Conservation (phyloP, 306 rosid species). For the Cucurbita argyrosperma region DNA sequence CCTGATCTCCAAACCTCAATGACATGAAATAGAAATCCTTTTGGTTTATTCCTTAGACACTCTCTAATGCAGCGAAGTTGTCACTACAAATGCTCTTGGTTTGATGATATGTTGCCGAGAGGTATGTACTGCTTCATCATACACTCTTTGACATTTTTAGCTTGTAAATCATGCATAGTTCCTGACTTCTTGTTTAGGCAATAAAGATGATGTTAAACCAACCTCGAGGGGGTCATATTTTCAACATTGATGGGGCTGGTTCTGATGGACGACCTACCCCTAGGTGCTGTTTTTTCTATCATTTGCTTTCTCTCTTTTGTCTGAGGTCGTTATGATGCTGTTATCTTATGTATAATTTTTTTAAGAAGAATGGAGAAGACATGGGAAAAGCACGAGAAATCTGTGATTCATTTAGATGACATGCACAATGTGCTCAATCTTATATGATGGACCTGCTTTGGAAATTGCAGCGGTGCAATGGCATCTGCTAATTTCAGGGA, state of each 20-base stretch:
- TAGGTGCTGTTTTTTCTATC: constrained; percentile 33
- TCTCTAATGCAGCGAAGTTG: constrained; percentile 68
- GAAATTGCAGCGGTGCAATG: background rate
- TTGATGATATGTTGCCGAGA: constrained; percentile 96
- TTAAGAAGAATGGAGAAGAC: background rate
- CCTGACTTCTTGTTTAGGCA: constrained; percentile 44
- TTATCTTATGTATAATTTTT: background rate
- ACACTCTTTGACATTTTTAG: background rate
- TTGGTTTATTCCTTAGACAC: constrained; percentile 10
- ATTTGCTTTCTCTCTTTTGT: constrained; percentile 7
- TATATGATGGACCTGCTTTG: background rate
- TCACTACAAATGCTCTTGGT: constrained; percentile 85
- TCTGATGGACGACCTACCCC: constrained; percentile 99
- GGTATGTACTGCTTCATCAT: constrained; percentile 31
- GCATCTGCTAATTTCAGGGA: background rate
- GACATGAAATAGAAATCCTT: background rate
- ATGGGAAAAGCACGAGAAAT: background rate
- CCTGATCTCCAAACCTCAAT: constrained; percentile 6
- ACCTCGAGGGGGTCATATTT: constrained; percentile 85
- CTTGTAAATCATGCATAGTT: constrained; percentile 11
- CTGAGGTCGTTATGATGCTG: background rate
- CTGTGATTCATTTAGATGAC: background rate
- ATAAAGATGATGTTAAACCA: constrained; percentile 81
- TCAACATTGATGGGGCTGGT: constrained; percentile 97
- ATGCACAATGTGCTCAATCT: background rate